A percentile compares a stretch with the other conserved stretches of the same genome.
Conservation (phyloP, 139 green algal genomes). For the Closterium sp. region DNA sequence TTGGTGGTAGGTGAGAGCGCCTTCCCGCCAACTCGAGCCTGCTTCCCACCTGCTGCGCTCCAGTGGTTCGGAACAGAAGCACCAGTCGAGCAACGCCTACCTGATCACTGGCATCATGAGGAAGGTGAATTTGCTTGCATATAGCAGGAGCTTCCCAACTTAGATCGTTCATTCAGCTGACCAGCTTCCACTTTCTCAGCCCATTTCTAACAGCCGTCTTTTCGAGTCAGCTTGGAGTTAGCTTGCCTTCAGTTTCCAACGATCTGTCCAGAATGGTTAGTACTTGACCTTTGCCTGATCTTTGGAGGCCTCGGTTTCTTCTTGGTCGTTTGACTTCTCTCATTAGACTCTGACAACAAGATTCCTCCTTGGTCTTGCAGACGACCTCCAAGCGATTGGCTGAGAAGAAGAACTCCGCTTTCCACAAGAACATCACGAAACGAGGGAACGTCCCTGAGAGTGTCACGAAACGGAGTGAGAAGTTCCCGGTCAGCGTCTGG, state of each 20-base stretch:
- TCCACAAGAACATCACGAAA: background rate
- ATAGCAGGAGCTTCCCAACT: background rate
- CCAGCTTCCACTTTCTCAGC: too few species aligned
- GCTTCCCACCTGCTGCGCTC: too few species aligned
- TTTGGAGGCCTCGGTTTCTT: background rate
- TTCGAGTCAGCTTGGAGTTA: too few species aligned
- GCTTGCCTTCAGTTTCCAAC: too few species aligned
- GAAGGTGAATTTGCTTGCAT: background rate
- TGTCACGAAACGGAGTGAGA: background rate
- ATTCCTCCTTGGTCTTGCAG: background rate
- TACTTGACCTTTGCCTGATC: too few species aligned
- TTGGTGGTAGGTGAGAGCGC: too few species aligned
- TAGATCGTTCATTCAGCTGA: too few species aligned
- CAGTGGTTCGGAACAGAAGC: too few species aligned
- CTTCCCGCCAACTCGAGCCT: too few species aligned
- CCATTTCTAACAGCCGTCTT: background rate
- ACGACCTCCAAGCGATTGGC: slow-evolving; percentile 7
- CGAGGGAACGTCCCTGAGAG: background rate
- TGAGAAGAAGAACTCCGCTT: background rate
- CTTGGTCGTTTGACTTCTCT: background rate
- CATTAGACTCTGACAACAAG: background rate
- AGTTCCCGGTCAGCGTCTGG: background rate
- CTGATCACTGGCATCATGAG: too few species aligned
- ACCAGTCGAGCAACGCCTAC: too few species aligned
- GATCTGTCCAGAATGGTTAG: too few species aligned